These are phyloP conservation scores for Filosporella fistucella DNA, from an alignment of 495 filamentous ascomycete species.

Conservation along the genomic window DNA sequence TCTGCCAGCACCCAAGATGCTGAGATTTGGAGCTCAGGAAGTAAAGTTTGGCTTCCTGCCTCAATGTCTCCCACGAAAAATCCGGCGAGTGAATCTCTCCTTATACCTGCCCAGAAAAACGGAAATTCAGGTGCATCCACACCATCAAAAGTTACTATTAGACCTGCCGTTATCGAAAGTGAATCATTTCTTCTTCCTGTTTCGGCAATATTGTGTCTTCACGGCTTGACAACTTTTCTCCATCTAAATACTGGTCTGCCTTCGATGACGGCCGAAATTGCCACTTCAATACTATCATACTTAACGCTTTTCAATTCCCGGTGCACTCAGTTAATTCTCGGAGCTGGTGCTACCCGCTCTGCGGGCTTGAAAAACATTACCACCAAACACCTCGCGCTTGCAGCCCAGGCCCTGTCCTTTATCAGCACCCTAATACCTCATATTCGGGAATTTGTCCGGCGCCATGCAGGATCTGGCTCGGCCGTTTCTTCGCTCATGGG, in stretches of 20 bases:
- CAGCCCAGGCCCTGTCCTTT: conserved; percentile 86
- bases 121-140: conserved; percentile 23
- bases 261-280: conserved; percentile 80
- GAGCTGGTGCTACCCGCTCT: conserved; percentile 85
- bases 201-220: conserved; percentile 73
- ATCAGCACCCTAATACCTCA: conserved; percentile 85
- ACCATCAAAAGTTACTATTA: conserved; percentile 58
- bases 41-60: conserved; percentile 65
- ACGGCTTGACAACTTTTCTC: conserved; percentile 76
- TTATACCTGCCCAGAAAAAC: conserved; percentile 18
- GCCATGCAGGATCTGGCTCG: conserved; percentile 54
- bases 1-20: conserved; percentile 78
- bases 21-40: conserved; percentile 63
- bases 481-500: conserved; percentile 54
- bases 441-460: conserved; percentile 82
- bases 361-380: conserved; percentile 95
- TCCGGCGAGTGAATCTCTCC: neutral
- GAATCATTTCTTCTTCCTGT: conserved; percentile 83
- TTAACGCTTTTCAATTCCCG: conserved; percentile 91
- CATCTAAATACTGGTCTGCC: conserved; percentile 80
- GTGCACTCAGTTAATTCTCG: conserved; percentile 89
- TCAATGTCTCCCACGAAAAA: conserved; percentile 28
- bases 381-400: conserved; percentile 89
- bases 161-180: conserved; percentile 75
- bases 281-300: conserved; percentile 56